A percentile compares a stretch with the other conserved stretches of the same genome.
Evolutionary conservation across 345 rosid genomes (phyloP).

Genomic region (Gossypium anomalum): DNA sequence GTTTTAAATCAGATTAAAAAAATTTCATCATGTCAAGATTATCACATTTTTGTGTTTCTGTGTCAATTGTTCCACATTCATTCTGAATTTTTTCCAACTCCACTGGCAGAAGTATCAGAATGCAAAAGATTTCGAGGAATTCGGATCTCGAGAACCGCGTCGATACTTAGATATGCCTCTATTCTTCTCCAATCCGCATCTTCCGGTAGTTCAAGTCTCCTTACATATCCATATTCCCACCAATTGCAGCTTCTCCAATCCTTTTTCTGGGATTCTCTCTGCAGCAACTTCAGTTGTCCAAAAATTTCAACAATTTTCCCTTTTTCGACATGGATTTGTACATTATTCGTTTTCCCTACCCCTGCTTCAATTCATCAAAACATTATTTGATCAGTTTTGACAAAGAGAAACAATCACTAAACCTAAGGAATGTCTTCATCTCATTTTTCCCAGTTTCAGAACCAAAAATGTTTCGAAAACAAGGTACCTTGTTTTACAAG

Average conservation of each 20-base stretch:
- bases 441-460: neutral
- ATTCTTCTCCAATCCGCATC: slow-evolving; percentile 62
- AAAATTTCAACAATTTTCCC: slow-evolving; percentile 72
- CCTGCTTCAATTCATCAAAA: slow-evolving; percentile 34
- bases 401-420: neutral
- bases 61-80: slow-evolving; percentile 7
- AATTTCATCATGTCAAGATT: neutral
- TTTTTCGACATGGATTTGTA: slow-evolving; percentile 45
- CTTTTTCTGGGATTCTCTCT: slow-evolving; percentile 32
- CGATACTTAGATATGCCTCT: slow-evolving; percentile 43
- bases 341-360: slow-evolving; percentile 37
- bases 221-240: slow-evolving; percentile 86
- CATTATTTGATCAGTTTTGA: neutral
- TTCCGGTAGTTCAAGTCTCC: slow-evolving; percentile 81
- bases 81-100: neutral
- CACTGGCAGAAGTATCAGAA: neutral
- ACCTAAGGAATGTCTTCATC: neutral
- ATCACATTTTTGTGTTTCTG: neutral
- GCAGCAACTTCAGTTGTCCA: slow-evolving; percentile 61
- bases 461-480: neutral
- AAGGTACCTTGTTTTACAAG: neutral
- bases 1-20: neutral
- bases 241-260: slow-evolving; percentile 84
- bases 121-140: slow-evolving; percentile 39
- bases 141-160: slow-evolving; percentile 49